Base-by-base conservation (phyloP, 1,139 yeast genomes). In the Diutina neorugosa region DNA sequence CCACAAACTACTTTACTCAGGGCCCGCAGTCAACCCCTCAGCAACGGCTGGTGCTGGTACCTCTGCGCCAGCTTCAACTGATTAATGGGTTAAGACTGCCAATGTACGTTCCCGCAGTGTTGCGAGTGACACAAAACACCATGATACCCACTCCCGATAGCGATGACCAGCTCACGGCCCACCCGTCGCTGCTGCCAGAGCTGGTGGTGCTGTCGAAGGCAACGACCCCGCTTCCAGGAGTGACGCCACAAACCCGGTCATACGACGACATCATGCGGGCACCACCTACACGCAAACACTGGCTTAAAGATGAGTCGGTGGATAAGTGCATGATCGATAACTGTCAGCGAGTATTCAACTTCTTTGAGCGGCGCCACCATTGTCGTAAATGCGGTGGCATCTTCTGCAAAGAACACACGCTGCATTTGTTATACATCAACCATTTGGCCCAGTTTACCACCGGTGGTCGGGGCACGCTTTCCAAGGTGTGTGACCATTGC, bases 321-420 rank as follows among this genome's bases (percentile, higher is more conserved):
- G 68, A 71, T 51, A 73, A 78, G 52, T 90, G 97, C 65, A 76
- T 78, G n/a, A 76, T 77, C 25, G 60, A 64, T 2, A 14, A 58
- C n/a, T 90, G 97, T 68, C 70, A 74, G 55, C 77, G 77, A 66
- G 65, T 77, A 54, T 80, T 86, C 66, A 81, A 86, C 52, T 82
- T 86, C 62, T 80, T 88, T 66, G 96, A 90, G 61, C 78, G 98
- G 57, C 81, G 94, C 55, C 98, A 91, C 64, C 98, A 91, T 68
- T 91, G 98, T 65, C 78, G 98, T 53, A 84, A 87, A 63, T 91
- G 98, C 70, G 98, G 98, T 19, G 95, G 89, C 34, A 79, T 91
- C 14, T 91, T 85, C 63, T 91, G 98, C 68, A 83, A 84, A 53
- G 85, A 82, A 55, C 82, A 81, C 58, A 71, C 82, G 8, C 70